These are phyloP conservation scores for Lasiosphaeris hirsuta DNA, from an alignment of 495 filamentous ascomycete species.

Conservation along the genomic window DNA sequence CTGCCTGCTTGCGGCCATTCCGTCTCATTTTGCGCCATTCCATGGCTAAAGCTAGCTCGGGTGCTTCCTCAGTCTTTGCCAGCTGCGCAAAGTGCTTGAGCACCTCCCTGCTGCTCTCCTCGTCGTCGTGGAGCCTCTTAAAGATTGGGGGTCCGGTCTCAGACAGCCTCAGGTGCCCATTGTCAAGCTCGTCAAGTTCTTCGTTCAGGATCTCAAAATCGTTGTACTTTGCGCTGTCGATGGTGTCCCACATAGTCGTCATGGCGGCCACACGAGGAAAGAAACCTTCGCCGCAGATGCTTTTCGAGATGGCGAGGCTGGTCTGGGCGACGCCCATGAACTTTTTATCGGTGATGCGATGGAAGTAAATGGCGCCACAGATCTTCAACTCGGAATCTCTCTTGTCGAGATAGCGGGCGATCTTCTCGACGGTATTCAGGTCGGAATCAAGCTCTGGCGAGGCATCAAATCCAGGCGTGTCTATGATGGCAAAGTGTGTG, in stretches of 20 bases:
- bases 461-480: not conserved
- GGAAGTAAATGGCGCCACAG: not conserved
- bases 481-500: not conserved
- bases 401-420: not conserved
- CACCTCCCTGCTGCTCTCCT: no score
- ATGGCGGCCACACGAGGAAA: not conserved
- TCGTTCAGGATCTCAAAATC: no score
- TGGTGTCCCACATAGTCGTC: not conserved
- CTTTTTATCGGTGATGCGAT: not conserved
- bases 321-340: not conserved
- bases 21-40: no score
- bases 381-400: not conserved
- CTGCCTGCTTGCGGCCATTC: no score
- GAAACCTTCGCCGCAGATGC: not conserved
- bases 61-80: no score
- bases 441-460: not conserved
- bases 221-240: not conserved
- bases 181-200: no score
- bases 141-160: no score
- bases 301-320: not conserved
- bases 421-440: not conserved
- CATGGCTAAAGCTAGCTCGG: no score
- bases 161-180: no score
- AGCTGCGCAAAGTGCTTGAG: no score
- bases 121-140: no score